Percentiles rank a stretch among this genome's conserved stretches.
phyloP scores from a whole-genome alignment of 495 filamentous ascomycete species.

The Achaetomiella virescens region DNA sequence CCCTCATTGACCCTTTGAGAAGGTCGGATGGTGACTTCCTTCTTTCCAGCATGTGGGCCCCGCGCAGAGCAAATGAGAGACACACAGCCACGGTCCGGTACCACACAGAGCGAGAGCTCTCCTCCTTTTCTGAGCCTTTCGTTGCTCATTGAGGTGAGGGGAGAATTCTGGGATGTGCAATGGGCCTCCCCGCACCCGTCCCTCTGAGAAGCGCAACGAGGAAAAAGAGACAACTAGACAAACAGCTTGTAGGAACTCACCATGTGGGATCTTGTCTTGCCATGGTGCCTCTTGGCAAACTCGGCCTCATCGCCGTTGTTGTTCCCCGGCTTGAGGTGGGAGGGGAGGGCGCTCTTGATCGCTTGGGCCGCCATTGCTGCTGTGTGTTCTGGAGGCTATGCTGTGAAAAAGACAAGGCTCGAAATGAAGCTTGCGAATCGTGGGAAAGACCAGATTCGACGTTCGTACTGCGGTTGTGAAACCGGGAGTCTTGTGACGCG shows the following conservation, averaged over 20 bases:
- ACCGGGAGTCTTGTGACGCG: not conserved
- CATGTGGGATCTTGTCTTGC: slow-evolving; percentile 93
- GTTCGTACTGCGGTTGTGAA: not conserved
- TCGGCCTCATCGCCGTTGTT: slow-evolving; percentile 46
- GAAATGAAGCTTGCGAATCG: not conserved
- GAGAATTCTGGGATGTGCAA: slow-evolving; percentile 1
- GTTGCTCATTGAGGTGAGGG: not conserved
- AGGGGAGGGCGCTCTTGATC: slow-evolving; percentile 64
- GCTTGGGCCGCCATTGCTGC: slow-evolving; percentile 59
- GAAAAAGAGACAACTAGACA: not conserved
- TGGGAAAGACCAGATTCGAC: not conserved
- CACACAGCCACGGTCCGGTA: too few relatives aligned
- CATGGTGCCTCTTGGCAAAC: slow-evolving; percentile 71
- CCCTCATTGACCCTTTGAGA: not conserved
- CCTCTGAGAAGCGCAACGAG: too few relatives aligned
- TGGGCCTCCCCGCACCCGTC: not conserved
- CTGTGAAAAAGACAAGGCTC: not conserved
- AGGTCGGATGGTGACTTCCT: not conserved
- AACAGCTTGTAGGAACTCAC: slow-evolving; percentile 53
- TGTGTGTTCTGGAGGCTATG: not conserved
- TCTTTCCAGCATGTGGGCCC: not conserved
- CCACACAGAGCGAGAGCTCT: not conserved
- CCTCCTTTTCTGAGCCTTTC: not conserved
- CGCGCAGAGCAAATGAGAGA: too few relatives aligned
- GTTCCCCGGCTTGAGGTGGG: slow-evolving; percentile 64